Percentiles rank a stretch among this genome's conserved stretches.
phyloP scores from a whole-genome alignment of 2,329 filamentous ascomycete species.

The Monosporascus cannonballus region DNA sequence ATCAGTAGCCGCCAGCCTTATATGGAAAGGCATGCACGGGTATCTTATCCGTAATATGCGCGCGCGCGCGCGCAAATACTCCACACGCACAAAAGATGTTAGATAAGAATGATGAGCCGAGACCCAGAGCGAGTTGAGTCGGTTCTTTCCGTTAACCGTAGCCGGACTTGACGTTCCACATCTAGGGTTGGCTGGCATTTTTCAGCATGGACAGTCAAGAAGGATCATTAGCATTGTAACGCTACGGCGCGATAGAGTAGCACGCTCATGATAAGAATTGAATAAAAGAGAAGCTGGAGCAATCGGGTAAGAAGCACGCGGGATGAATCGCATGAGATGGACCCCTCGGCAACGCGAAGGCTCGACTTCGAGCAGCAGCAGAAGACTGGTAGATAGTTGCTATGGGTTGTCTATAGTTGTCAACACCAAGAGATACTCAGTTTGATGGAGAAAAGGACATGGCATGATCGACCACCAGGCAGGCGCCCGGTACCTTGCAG shows the following conservation, averaged over 20 bases:
- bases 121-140: background rate
- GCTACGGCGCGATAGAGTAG: background rate
- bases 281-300: background rate
- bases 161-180: too few species aligned
- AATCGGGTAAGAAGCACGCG: background rate
- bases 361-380: background rate
- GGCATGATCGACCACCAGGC: background rate
- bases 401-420: background rate
- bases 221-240: background rate
- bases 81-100: background rate
- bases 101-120: background rate
- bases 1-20: constrained; percentile 31
- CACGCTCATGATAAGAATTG: background rate
- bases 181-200: background rate
- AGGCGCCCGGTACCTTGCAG: background rate
- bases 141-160: background rate
- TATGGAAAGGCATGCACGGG: constrained; percentile 6
- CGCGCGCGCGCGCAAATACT: constrained; percentile 13
- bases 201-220: background rate
- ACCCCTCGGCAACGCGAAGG: background rate
- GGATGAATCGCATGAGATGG: background rate
- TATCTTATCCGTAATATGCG: constrained; percentile 7
- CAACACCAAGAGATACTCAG: background rate
- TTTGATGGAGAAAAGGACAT: background rate
- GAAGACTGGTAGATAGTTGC: background rate